A percentile compares a stretch with the other conserved stretches of the same genome.
Conservation (phyloP, 2,329 filamentous ascomycete species). For the Fusarium tuaranense region DNA sequence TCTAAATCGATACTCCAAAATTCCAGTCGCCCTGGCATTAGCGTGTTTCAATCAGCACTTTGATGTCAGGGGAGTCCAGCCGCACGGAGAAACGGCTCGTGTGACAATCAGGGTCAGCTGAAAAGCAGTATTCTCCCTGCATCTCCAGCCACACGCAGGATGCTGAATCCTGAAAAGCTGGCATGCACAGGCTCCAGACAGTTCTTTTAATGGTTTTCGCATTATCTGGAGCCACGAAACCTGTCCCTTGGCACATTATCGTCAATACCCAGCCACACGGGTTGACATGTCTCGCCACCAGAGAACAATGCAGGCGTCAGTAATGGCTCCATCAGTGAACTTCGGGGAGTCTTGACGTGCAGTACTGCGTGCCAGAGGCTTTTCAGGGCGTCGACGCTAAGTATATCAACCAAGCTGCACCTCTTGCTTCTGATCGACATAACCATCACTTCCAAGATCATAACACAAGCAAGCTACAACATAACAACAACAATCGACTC, state of each 20-base stretch:
- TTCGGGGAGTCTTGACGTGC: background rate
- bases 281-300: slow-evolving; percentile 6
- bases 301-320: slow-evolving; percentile 27
- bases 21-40: slow-evolving; percentile 5
- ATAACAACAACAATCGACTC: background rate
- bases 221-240: background rate
- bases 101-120: background rate
- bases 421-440: slow-evolving; percentile 1
- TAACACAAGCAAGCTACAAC: background rate
- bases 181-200: slow-evolving; percentile 12
- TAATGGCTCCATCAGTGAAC: slow-evolving; percentile 1
- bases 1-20: background rate
- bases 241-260: background rate
- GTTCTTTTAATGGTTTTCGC: slow-evolving; percentile 11
- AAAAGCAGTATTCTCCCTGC: slow-evolving; percentile 16
- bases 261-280: slow-evolving; percentile 25
- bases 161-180: background rate
- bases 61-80: background rate
- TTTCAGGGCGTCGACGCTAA: background rate
- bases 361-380: slow-evolving; percentile 28
- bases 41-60: slow-evolving; percentile 9
- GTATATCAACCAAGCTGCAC: slow-evolving; percentile 36
- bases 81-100: slow-evolving; percentile 3
- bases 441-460: background rate
- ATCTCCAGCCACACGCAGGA: slow-evolving; percentile 16